These are phyloP conservation scores for Amauroascus verrucosus DNA, from an alignment of 2,329 filamentous ascomycete species.

Conservation along the genomic window DNA sequence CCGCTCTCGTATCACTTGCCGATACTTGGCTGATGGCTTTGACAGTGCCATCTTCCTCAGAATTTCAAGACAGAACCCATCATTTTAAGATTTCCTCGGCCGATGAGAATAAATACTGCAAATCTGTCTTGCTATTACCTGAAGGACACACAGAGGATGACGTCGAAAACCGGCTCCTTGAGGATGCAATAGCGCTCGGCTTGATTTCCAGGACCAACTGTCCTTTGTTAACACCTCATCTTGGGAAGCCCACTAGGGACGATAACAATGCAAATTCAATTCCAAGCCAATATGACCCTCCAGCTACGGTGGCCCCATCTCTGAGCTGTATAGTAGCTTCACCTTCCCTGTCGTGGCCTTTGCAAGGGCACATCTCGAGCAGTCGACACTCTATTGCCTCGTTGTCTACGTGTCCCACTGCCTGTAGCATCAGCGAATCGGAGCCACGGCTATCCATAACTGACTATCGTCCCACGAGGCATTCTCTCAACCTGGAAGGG, in stretches of 20 bases:
- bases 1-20: neutral
- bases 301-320: constrained; percentile 22
- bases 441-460: constrained; percentile 20
- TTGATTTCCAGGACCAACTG: constrained; percentile 25
- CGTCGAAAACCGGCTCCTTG: constrained; percentile 29
- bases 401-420: constrained; percentile 32
- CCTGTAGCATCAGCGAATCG: constrained; percentile 28
- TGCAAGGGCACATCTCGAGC: constrained; percentile 18
- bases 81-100: neutral
- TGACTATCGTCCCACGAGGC: constrained; percentile 6
- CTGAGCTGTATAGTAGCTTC: constrained; percentile 26
- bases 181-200: constrained; percentile 32
- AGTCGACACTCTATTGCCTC: constrained; percentile 33
- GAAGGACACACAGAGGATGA: constrained; percentile 26
- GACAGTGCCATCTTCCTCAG: neutral
- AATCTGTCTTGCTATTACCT: constrained; percentile 11
- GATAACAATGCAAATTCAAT: neutral
- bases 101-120: constrained; percentile 11
- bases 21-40: neutral
- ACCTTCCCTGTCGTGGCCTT: constrained; percentile 22
- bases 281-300: neutral
- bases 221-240: constrained; percentile 15
- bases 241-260: neutral
- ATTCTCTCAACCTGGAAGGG: constrained; percentile 21
- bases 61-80: neutral